Conservation (phyloP, 768 basidiomycete species). For the Hemileccinum rubropunctum region DNA sequence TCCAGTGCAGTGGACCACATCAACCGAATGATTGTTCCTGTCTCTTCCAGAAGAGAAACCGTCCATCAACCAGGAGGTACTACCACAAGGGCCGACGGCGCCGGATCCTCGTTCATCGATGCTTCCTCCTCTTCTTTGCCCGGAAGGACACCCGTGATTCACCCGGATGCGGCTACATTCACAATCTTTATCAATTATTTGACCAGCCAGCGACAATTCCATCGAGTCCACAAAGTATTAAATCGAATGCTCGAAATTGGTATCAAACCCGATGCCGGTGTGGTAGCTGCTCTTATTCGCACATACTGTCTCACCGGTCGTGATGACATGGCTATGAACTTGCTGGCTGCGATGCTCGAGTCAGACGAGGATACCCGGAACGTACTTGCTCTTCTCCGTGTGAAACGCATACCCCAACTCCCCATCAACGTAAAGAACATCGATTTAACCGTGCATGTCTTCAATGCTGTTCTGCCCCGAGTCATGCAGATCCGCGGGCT, state of each 20-base stretch:
- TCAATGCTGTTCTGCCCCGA: constrained; percentile 61
- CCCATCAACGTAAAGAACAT: constrained; percentile 30
- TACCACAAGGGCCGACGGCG: constrained; percentile 34
- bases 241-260: constrained; percentile 43
- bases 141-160: constrained; percentile 16
- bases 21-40: constrained; percentile 48
- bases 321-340: constrained; percentile 47
- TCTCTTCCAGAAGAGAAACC: constrained; percentile 24
- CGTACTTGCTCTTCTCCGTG: constrained; percentile 19
- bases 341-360: constrained; percentile 49
- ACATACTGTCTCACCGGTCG: constrained; percentile 49
- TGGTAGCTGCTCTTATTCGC: constrained; percentile 54
- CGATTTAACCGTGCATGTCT: constrained; percentile 43
- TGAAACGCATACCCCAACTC: constrained; percentile 15
- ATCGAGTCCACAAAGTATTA: constrained; percentile 45
- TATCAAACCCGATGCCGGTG: constrained; percentile 44
- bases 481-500: constrained; percentile 50
- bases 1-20: constrained; percentile 45
- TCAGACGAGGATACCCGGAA: constrained; percentile 22
- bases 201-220: constrained; percentile 41
- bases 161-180: constrained; percentile 59
- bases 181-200: constrained; percentile 60
- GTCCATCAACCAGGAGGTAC: constrained; percentile 17
- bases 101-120: constrained; percentile 3
- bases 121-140: neutral